Percentiles rank a stretch among this genome's conserved stretches.
These are phyloP conservation scores for Raffaelea albimanens DNA, from an alignment of 2,329 filamentous ascomycete genomes.

Conservation along the genomic window DNA sequence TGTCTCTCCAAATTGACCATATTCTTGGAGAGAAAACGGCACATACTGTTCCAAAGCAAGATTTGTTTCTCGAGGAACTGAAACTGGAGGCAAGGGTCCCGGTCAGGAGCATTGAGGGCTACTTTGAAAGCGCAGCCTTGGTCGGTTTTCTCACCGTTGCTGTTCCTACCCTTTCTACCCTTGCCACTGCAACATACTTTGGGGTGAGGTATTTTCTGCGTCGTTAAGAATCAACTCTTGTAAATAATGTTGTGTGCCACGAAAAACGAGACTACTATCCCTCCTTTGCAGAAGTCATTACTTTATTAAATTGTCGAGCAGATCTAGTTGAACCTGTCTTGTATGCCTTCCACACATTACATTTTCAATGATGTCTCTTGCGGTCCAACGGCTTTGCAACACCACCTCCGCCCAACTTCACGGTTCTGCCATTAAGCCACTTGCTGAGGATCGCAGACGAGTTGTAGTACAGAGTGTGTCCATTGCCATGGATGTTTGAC, in stretches of 20 bases:
- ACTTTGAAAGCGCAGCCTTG: constrained; percentile 5
- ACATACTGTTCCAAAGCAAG: background rate
- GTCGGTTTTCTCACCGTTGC: constrained; percentile 2
- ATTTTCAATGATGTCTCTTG: too few species aligned
- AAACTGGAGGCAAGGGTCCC: background rate
- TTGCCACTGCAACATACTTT: background rate
- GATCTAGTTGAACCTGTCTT: too few species aligned
- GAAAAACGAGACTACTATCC: too few species aligned
- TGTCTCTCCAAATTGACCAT: background rate
- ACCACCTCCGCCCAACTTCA: background rate
- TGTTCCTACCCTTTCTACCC: background rate
- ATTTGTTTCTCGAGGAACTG: background rate
- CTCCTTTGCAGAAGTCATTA: too few species aligned
- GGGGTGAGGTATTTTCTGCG: background rate
- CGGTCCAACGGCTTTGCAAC: background rate
- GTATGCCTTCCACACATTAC: too few species aligned
- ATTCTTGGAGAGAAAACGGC: background rate
- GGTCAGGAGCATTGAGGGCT: constrained; percentile 1
- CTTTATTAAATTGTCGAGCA: too few species aligned
- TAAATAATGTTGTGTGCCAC: too few species aligned
- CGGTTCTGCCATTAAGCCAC: background rate
- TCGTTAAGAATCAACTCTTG: background rate
- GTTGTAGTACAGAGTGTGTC: constrained; percentile 5
- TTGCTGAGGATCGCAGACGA: background rate
- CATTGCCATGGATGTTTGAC: constrained; percentile 5